Conservation (phyloP, 2,329 filamentous ascomycete species). For the Paecilomyces sp. region DNA sequence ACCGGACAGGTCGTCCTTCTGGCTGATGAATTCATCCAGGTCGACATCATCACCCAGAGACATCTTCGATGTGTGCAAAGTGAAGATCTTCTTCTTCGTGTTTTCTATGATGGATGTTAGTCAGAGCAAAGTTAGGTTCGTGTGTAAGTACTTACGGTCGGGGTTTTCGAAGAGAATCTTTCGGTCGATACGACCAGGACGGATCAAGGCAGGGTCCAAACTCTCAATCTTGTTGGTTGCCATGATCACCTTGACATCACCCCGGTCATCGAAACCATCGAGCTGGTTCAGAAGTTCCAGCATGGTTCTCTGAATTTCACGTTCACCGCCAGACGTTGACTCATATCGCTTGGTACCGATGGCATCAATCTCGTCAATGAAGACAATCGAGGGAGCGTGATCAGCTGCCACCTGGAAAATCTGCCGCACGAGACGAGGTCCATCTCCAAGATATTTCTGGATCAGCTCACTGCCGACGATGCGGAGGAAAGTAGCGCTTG, state of each 20-base stretch:
- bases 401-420: conserved; percentile 87
- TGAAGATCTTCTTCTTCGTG: conserved; percentile 97
- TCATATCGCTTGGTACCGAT: conserved; percentile 99
- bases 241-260: conserved; percentile 99
- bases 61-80: conserved; percentile 98
- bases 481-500: conserved; percentile 94
- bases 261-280: conserved; percentile 96
- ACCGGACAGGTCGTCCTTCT: conserved; percentile 95
- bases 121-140: background rate
- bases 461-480: conserved; percentile 97
- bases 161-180: conserved; percentile 82
- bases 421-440: conserved; percentile 87
- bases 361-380: conserved; percentile 98
- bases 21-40: conserved; percentile 93
- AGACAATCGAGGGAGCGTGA: conserved; percentile 93
- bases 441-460: conserved; percentile 97
- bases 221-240: conserved; percentile 99
- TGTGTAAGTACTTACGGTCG: conserved; percentile 46
- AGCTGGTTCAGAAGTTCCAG: conserved; percentile 96
- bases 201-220: conserved; percentile 89
- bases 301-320: conserved; percentile 98
- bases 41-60: conserved; percentile 94
- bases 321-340: conserved; percentile 90
- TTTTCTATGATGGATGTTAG: conserved; percentile 50
- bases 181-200: conserved; percentile 94